Base-by-base conservation (phyloP, 768 basidiomycete species). In the Auriscalpium orientale region DNA sequence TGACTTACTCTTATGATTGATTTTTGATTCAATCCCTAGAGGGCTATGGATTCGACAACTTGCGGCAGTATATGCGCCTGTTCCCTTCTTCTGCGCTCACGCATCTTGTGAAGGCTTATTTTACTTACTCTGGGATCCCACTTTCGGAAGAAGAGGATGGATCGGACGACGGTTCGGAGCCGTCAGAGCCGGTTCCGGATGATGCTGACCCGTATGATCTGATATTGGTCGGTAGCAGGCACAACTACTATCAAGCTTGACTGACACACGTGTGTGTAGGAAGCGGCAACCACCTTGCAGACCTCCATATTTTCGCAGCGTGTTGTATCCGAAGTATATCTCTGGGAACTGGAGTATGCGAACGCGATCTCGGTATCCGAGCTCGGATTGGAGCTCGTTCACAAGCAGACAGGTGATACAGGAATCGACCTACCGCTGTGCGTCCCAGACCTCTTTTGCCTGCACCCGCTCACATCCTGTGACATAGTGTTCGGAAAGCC, bases 281-380 rank as follows among this genome's bases (percentile, higher is more conserved):
- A 60, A 28, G 54, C 55, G 1, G 44, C 45, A 11, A 18, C 40
- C 2, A 50, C 18, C 20, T 20, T 62, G 34, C 43, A 52, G 47
- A 72, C 81, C 58, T 88, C 84, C 0, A 71, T 89, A 8, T 67
- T 94, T 36, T 85, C 84, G 0, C 83, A 80, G 62, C 79, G 88
- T 18, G 74, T 93, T 13, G 68, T 84, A 35, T 74, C 80, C 0
- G 79, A 86, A 44, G 74, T 89, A 38, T 89, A 92, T 64, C 69
- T 83, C 6, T 67, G 72, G 33, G 86, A 91, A 58, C 66, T 75
- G 13, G 94, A 98, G 68, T 89, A 88, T 68, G 75, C 83, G 47
- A 86, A 83, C 59, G 80, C 85, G 0, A 80, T 89, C 53, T 82
- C 81, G 48, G 77, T 80, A 1, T 81, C 89, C 1, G 91, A 94